Percentiles rank a stretch among this genome's conserved stretches.
phyloP scores from a whole-genome alignment of 169 alveolate genomes.

The Cryptosporidium parvum region DNA sequence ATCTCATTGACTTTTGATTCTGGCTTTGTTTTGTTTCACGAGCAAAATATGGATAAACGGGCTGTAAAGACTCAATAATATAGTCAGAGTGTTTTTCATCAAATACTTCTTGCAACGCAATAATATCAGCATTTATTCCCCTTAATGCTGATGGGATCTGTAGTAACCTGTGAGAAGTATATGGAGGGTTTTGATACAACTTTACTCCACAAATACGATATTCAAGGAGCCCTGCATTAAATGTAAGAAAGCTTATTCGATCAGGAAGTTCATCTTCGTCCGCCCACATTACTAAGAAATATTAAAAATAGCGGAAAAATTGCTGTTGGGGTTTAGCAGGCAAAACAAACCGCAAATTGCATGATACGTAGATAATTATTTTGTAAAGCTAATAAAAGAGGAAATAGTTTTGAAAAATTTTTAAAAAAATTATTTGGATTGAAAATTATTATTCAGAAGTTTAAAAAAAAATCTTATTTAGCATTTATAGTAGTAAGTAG shows the following conservation, averaged over 20 bases:
- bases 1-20: slow-evolving; percentile 19
- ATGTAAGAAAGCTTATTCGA: slow-evolving; percentile 84
- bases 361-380: slow-evolving; percentile 42
- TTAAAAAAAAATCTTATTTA: no score
- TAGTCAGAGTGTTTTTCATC: slow-evolving; percentile 87
- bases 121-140: slow-evolving; percentile 87
- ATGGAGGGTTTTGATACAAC: slow-evolving; percentile 91
- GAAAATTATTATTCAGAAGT: neutral
- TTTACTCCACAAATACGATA: slow-evolving; percentile 87
- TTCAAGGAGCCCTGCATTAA: slow-evolving; percentile 90
- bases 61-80: slow-evolving; percentile 82
- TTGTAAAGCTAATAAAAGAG: neutral
- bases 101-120: slow-evolving; percentile 91
- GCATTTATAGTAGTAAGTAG: neutral
- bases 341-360: slow-evolving; percentile 62
- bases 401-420: neutral
- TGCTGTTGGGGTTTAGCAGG: neutral
- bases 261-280: slow-evolving; percentile 77
- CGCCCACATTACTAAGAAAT: slow-evolving; percentile 60
- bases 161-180: slow-evolving; percentile 85
- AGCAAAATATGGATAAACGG: slow-evolving; percentile 87
- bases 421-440: neutral
- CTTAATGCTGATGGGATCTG: slow-evolving; percentile 89
- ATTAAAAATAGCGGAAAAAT: neutral
- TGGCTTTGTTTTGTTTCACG: slow-evolving; percentile 76